These are phyloP conservation scores for Phytophthora pinifolia DNA, from an alignment of 352 stramenopile species.

Conservation along the genomic window DNA sequence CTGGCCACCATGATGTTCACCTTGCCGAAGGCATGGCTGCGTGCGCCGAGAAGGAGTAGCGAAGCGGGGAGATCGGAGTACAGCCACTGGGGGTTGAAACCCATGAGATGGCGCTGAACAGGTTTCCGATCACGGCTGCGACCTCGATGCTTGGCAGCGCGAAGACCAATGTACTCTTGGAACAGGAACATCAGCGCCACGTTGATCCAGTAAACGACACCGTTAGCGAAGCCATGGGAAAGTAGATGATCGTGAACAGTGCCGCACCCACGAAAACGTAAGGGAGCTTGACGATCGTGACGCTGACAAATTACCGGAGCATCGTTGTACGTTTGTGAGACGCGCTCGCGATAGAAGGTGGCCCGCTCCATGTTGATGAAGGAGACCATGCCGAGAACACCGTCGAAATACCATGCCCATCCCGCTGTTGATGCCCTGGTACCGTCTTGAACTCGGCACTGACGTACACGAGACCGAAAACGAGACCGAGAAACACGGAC, in stretches of 20 bases:
- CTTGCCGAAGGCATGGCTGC: constrained; percentile 37
- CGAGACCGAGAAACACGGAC: constrained; percentile 69
- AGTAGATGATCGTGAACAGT: constrained; percentile 36
- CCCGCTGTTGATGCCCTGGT: constrained; percentile 55
- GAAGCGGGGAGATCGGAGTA: constrained; percentile 35
- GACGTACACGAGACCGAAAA: constrained; percentile 79
- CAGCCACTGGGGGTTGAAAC: constrained; percentile 55
- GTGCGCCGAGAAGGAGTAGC: constrained; percentile 39
- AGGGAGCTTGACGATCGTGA: constrained; percentile 31
- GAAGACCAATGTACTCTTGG: constrained; percentile 40
- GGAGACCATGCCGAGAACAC: constrained; percentile 82
- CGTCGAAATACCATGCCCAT: constrained; percentile 88
- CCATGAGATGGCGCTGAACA: constrained; percentile 42
- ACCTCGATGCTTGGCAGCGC: constrained; percentile 40
- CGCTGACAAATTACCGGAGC: constrained; percentile 61
- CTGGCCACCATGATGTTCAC: constrained; percentile 21
- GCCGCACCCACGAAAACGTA: constrained; percentile 27
- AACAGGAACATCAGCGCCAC: constrained; percentile 39
- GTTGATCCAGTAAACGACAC: constrained; percentile 40
- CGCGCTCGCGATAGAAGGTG: constrained; percentile 75
- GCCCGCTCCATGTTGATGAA: constrained; percentile 84
- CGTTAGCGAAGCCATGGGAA: constrained; percentile 36
- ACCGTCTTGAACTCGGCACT: constrained; percentile 46
- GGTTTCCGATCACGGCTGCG: constrained; percentile 32
- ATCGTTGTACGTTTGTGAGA: constrained; percentile 84